A percentile compares a stretch with the other conserved stretches of the same genome.
Evolutionary conservation across 139 green algal species (phyloP).

Genomic region (Tetradesmus obliquus): DNA sequence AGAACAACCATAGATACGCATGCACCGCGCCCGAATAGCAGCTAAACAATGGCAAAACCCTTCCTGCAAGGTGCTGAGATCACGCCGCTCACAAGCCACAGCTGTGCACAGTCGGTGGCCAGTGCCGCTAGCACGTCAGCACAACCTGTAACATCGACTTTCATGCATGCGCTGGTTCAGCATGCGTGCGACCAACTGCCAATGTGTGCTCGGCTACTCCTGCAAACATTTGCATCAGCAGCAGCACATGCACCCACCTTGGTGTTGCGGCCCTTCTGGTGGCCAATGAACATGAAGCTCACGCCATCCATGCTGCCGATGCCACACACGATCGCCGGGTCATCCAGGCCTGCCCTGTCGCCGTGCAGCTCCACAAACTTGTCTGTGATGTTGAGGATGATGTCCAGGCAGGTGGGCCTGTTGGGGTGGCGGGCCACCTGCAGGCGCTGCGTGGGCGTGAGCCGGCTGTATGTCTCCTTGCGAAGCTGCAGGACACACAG

Average conservation of each 20-base stretch:
- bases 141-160: too few species aligned
- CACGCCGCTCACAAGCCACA: too few species aligned
- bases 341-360: conserved; percentile 91
- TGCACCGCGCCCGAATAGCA: too few species aligned
- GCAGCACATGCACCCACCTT: conserved; percentile 74
- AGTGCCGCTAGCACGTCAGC: too few species aligned
- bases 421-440: conserved; percentile 97
- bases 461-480: conserved; percentile 92
- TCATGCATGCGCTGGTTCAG: too few species aligned
- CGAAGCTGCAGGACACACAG: conserved; percentile 76
- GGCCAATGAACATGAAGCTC: conserved; percentile 98
- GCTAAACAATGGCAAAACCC: too few species aligned
- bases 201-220: too few species aligned
- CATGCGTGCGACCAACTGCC: too few species aligned
- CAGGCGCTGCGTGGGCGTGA: conserved; percentile 93
- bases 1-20: too few species aligned
- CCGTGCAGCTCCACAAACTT: conserved; percentile 98
- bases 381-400: conserved; percentile 97
- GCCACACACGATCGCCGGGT: conserved; percentile 96
- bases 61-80: too few species aligned
- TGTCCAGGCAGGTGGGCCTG: conserved; percentile 96
- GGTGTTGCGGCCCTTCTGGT: conserved; percentile 98
- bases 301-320: conserved; percentile 92
- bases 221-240: too few species aligned
- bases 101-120: too few species aligned